phyloP scores from a whole-genome alignment of 768 basidiomycete genomes.

The Lentinula guzmanii region DNA sequence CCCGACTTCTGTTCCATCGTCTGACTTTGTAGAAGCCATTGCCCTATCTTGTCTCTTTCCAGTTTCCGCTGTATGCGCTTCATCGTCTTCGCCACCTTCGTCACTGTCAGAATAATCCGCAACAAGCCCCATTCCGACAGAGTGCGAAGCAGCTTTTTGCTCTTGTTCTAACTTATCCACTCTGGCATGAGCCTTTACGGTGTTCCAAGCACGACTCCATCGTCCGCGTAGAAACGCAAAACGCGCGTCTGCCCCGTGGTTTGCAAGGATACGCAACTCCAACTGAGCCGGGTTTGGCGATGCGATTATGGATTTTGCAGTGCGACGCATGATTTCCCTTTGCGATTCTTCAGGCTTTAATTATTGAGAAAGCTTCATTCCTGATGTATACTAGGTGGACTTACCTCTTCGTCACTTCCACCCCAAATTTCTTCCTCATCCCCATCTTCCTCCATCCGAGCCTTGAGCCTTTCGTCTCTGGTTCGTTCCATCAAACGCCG shows the following conservation, averaged over 20 bases:
- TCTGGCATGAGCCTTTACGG: constrained; percentile 42
- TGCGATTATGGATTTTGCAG: constrained; percentile 58
- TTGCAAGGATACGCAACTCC: constrained; percentile 85
- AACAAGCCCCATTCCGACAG: constrained; percentile 41
- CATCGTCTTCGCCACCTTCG: constrained; percentile 21
- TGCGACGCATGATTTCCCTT: constrained; percentile 65
- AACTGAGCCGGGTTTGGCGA: constrained; percentile 78
- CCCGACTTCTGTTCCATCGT: not conserved
- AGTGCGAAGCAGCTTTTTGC: constrained; percentile 19
- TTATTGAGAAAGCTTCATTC: not conserved
- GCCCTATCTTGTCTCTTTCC: not conserved
- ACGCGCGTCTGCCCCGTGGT: constrained; percentile 70
- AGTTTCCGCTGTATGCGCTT: not conserved
- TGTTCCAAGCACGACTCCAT: constrained; percentile 62
- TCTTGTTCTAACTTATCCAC: constrained; percentile 20
- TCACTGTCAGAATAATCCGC: constrained; percentile 57
- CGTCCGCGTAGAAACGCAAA: constrained; percentile 81
- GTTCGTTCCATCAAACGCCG: constrained; percentile 51
- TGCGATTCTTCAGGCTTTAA: constrained; percentile 55
- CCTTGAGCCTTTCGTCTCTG: constrained; percentile 62
- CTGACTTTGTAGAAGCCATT: not conserved
- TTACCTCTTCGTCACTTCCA: constrained; percentile 66
- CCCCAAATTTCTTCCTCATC: constrained; percentile 56
- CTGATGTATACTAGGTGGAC: constrained; percentile 3
- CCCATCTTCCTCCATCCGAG: constrained; percentile 40